Base-by-base conservation (phyloP, 768 basidiomycete genomes). In the Baorangia bicolor region DNA sequence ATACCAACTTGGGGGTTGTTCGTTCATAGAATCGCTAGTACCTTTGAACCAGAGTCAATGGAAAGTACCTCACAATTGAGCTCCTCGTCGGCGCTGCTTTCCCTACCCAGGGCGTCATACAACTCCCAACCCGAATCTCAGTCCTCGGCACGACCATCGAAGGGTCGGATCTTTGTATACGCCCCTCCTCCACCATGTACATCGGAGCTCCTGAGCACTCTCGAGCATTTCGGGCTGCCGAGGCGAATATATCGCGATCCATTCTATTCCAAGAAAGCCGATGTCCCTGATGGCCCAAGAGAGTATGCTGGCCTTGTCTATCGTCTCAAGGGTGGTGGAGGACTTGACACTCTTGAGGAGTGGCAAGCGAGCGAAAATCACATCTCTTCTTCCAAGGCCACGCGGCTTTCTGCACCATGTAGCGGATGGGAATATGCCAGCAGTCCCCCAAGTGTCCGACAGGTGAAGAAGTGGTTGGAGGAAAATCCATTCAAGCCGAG, bases 271-370 rank as follows among this genome's bases (percentile, higher is more conserved):
- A 81, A 82, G 48, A 77, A 78, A 23, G 61, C 63, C 5, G 96
- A 98, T 66, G 79, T 86, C 0, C 88, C 93, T 1, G 78, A 78
- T 31, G 72, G 74, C n/a, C 72, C 86, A 3, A 79, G 84, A 62
- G 88, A 92, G 73, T 94, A 87, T 68, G 93, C 85, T 21, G 94
- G 94, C 0, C 69, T 91, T 1, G 64, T 81, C n/a, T 95, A 88
- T 69, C 75, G 76, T 38, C 74, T 95, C 21, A 85, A 86, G 61
- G 86, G 89, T 5, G 83, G 81, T 1, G 75, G 80, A 38, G 81
- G 83, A 9, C 73, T 90, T 12, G 66, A 71, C 23, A 72, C 72
- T 33, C 73, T 95, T 10, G 79, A 86, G 23, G 80, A 85, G 12
- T 96, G 93, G 84, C 62, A 74, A 40, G 56, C 53, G 37, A 45